These are phyloP conservation scores for Isatis tinctoria DNA, from an alignment of 345 rosid genomes.

Conservation along the genomic window DNA sequence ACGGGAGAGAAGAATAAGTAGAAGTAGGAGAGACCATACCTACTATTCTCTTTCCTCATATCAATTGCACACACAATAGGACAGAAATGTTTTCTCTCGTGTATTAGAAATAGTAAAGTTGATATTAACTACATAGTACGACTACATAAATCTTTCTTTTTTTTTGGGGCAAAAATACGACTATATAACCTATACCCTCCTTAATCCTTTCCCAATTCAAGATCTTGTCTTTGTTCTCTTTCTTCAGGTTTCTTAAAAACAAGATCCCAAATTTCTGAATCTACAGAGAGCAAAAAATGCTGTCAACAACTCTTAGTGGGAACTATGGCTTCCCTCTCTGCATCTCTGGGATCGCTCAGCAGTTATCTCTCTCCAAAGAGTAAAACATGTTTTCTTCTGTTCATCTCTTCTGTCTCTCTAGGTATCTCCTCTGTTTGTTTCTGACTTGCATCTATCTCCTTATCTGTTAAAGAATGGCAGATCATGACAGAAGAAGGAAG, in stretches of 20 bases:
- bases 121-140: constrained; percentile 15
- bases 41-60: constrained; percentile 6
- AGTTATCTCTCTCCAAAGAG: constrained; percentile 41
- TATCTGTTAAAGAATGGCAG: constrained; percentile 41
- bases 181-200: constrained; percentile 5
- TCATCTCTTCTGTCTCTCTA: not conserved
- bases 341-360: constrained; percentile 38
- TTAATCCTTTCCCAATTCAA: constrained; percentile 2
- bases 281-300: constrained; percentile 27
- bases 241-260: not conserved
- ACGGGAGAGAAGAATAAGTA: not conserved
- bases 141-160: not conserved
- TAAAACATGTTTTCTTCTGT: constrained; percentile 8
- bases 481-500: constrained; percentile 54
- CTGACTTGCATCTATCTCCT: not conserved
- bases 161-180: not conserved
- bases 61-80: constrained; percentile 10
- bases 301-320: constrained; percentile 44
- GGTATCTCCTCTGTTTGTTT: not conserved
- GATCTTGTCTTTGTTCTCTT: constrained; percentile 11
- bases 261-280: constrained; percentile 9
- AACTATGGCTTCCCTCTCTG: constrained; percentile 53
- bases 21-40: constrained; percentile 9
- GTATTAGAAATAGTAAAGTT: not conserved
- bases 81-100: not conserved